These are phyloP conservation scores for Pseudogymnoascus sp. DNA, from an alignment of 2,329 filamentous ascomycete genomes.

Conservation along the genomic window DNA sequence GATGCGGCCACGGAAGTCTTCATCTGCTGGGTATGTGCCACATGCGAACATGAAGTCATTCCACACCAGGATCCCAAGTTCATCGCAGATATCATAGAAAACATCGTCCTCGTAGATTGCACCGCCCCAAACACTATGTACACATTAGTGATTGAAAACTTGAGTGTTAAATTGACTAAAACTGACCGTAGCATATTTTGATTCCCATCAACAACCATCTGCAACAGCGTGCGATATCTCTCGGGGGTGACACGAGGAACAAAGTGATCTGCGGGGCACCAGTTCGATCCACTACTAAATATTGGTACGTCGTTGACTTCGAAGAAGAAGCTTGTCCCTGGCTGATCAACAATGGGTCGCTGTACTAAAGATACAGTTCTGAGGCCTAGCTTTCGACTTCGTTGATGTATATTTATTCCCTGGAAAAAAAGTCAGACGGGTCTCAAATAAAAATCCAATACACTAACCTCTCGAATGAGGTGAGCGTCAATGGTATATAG, in stretches of 20 bases:
- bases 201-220: conserved; percentile 59
- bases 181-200: background rate
- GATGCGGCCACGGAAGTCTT: conserved; percentile 48
- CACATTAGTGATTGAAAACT: conserved; percentile 28
- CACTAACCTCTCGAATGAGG: background rate
- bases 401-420: conserved; percentile 30
- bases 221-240: conserved; percentile 46
- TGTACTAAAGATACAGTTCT: conserved; percentile 53
- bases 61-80: conserved; percentile 60
- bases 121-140: conserved; percentile 56
- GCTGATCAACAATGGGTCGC: conserved; percentile 45
- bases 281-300: conserved; percentile 70
- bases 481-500: conserved; percentile 56
- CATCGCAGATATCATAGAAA: conserved; percentile 61
- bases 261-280: conserved; percentile 65
- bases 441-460: background rate
- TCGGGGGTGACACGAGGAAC: conserved; percentile 16
- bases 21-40: conserved; percentile 42
- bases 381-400: conserved; percentile 54
- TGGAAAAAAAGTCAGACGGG: background rate
- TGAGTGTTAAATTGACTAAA: background rate
- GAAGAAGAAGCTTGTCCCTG: conserved; percentile 70
- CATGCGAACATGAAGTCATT: conserved; percentile 63
- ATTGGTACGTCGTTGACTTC: conserved; percentile 63
- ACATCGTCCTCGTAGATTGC: conserved; percentile 60